Percentiles rank a stretch among this genome's conserved stretches.
Evolutionary conservation across 2,329 filamentous ascomycete genomes (phyloP).

Genomic region (Aschersonia sp.): DNA sequence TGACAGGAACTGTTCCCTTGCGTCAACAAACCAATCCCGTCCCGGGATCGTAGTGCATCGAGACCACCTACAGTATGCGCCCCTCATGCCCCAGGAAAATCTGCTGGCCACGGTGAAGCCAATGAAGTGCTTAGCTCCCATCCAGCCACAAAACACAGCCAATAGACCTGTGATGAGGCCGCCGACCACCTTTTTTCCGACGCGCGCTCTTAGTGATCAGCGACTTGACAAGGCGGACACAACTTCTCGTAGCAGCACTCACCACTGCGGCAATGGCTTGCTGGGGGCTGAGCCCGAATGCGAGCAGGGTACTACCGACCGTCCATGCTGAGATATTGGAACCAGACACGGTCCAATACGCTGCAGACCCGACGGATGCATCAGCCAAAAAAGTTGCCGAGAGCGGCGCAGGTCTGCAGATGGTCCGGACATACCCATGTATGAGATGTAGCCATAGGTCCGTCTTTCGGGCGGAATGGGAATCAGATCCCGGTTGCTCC

Average conservation of each 20-base stretch:
- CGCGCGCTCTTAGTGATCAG: not conserved
- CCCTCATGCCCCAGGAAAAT: slow-evolving; percentile 32
- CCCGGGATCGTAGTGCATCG: not conserved
- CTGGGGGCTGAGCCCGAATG: slow-evolving; percentile 12
- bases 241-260: not conserved
- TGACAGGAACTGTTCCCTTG: slow-evolving; percentile 10
- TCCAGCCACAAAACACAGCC: slow-evolving; percentile 9
- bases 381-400: not conserved
- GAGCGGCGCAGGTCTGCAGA: no score
- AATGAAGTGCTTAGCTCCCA: slow-evolving; percentile 11
- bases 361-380: not conserved
- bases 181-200: slow-evolving; percentile 6
- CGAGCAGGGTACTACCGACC: slow-evolving; percentile 10
- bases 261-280: slow-evolving; percentile 12
- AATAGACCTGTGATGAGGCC: slow-evolving; percentile 8
- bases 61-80: slow-evolving; percentile 19
- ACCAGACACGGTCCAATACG: slow-evolving; percentile 11
- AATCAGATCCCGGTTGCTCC: slow-evolving; percentile 18
- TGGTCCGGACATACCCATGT: slow-evolving; percentile 7
- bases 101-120: slow-evolving; percentile 16
- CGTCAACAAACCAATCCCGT: not conserved
- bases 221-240: no score
- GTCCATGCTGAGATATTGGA: slow-evolving; percentile 12
- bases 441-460: slow-evolving; percentile 12
- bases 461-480: slow-evolving; percentile 12